Percentiles rank a stretch among this genome's conserved stretches.
These are phyloP conservation scores for Fusarium drepaniforme DNA, from an alignment of 2,329 filamentous ascomycete species.

Conservation along the genomic window DNA sequence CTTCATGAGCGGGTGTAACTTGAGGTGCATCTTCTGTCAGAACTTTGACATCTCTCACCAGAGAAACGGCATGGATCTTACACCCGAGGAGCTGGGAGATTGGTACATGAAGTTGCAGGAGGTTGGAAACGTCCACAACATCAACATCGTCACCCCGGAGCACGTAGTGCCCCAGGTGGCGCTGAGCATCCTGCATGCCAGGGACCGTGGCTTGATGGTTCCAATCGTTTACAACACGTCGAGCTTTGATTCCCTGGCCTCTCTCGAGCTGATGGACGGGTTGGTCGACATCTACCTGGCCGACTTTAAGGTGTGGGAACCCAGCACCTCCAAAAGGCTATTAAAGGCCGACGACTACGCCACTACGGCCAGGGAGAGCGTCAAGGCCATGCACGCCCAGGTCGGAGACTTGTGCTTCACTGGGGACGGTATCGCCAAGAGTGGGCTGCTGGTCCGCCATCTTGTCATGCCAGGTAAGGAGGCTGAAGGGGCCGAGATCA, in stretches of 20 bases:
- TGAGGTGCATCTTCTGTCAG: slow-evolving; percentile 83
- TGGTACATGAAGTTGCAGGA: slow-evolving; percentile 89
- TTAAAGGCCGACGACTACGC: slow-evolving; percentile 85
- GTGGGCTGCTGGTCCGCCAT: slow-evolving; percentile 80
- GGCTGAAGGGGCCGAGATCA: slow-evolving; percentile 78
- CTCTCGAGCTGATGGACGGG: slow-evolving; percentile 79
- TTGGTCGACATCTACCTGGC: slow-evolving; percentile 89
- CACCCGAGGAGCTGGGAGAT: slow-evolving; percentile 81
- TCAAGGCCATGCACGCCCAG: slow-evolving; percentile 83
- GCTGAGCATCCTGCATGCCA: slow-evolving; percentile 79
- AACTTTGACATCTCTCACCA: slow-evolving; percentile 88
- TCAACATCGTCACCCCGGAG: slow-evolving; percentile 89
- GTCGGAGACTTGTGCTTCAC: slow-evolving; percentile 89
- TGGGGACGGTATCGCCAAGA: slow-evolving; percentile 82
- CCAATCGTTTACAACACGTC: slow-evolving; percentile 90
- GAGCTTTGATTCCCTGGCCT: slow-evolving; percentile 81
- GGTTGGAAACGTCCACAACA: slow-evolving; percentile 86
- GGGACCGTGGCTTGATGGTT: slow-evolving; percentile 75
- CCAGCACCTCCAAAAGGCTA: slow-evolving; percentile 74
- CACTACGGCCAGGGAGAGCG: slow-evolving; percentile 78
- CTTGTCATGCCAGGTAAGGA: slow-evolving; percentile 88
- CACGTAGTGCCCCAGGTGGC: slow-evolving; percentile 89
- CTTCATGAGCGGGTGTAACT: slow-evolving; percentile 82
- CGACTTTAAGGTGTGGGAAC: slow-evolving; percentile 87
- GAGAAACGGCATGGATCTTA: slow-evolving; percentile 83